These are phyloP conservation scores for Penicillium sp. DNA, from an alignment of 2,329 filamentous ascomycete species.

Conservation along the genomic window DNA sequence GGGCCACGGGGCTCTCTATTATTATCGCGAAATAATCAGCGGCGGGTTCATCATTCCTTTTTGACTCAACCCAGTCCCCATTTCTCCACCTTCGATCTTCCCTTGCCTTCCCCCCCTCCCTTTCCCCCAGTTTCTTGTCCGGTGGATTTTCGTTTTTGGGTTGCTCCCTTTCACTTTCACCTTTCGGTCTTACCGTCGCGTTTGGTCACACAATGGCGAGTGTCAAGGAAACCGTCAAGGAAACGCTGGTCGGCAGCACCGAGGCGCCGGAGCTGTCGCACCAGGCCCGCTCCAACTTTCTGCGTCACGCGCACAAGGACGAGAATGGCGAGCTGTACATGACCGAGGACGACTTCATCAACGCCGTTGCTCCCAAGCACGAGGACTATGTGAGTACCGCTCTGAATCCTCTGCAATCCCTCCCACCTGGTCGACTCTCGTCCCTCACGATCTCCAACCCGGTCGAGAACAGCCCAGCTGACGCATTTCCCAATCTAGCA, in stretches of 20 bases:
- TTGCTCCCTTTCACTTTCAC: background rate
- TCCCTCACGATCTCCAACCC: background rate
- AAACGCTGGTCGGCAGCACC: slow-evolving; percentile 69
- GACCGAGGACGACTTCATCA: slow-evolving; percentile 82
- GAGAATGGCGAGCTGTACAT: slow-evolving; percentile 77
- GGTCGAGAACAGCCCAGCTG: slow-evolving; percentile 13
- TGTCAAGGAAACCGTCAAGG: slow-evolving; percentile 74
- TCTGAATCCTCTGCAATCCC: slow-evolving; percentile 23
- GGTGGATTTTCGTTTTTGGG: slow-evolving; percentile 16
- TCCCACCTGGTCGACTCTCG: background rate
- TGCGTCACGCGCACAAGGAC: slow-evolving; percentile 74
- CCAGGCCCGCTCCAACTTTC: slow-evolving; percentile 75
- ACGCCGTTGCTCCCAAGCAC: slow-evolving; percentile 80
- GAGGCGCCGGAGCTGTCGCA: slow-evolving; percentile 66
- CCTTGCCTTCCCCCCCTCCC: slow-evolving; percentile 12
- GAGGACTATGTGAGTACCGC: slow-evolving; percentile 80
- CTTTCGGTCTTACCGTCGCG: slow-evolving; percentile 1
- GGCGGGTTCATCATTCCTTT: slow-evolving; percentile 20
- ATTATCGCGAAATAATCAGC: slow-evolving; percentile 13
- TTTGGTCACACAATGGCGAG: slow-evolving; percentile 43
- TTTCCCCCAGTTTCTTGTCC: slow-evolving; percentile 20
- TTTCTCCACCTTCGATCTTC: slow-evolving; percentile 25
- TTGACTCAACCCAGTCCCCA: slow-evolving; percentile 25
- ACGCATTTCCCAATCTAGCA: slow-evolving; percentile 61
- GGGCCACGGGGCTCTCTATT: background rate